Base-by-base conservation (phyloP, 495 filamentous ascomycete genomes). In the Podospora comata region DNA sequence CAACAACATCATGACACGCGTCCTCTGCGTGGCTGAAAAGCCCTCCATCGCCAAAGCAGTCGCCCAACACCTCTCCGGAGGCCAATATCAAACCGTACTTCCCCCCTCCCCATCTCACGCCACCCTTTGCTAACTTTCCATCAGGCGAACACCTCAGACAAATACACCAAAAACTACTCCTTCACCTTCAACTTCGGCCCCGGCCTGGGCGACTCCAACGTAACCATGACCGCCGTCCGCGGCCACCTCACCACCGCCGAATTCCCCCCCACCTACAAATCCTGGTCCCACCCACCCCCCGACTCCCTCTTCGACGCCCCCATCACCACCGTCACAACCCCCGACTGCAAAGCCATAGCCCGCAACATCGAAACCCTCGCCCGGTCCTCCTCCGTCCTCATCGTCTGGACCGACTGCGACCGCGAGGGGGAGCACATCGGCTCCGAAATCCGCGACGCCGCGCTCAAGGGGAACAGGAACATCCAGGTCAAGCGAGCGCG, bases 401-500 rank as follows among this genome's bases (percentile, higher is more conserved):
- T 93, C 77, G 97, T 99, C 72, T 99, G 95, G 95, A 99, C 95
- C 0, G 95, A 99, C 84, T 98, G 95, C 79, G 95, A 99, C 83
- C 88, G 94, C 62, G 95, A 99, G 83, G 95, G 95, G 18, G 95
- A 99, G 78, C 90, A 97, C 73, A 99, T 99, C 69, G 95, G 95
- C 1, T 81, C 90, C n/a, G 96, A 98, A 74, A 93, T 99, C 63
- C 88, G 92, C 53, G 86, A 91, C 66, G 88, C 93, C 48, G 95
- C 96, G 19, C 82, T 81, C 65, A 85, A 86, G 73, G 89, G 87
- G 26, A 98, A 97, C 73, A 73, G 82, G 20, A 80, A 82, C 1
- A 85, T 99, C 48, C 83, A 93, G 71, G 86, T 97, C 62, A 95
- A 91, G 72, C 84, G 95, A 69, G 95, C 95, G 26, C 88, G 81